A percentile compares a stretch with the other conserved stretches of the same genome.
Conservation (phyloP, 805 yeast species). For the Myxozyma sirexii region DNA sequence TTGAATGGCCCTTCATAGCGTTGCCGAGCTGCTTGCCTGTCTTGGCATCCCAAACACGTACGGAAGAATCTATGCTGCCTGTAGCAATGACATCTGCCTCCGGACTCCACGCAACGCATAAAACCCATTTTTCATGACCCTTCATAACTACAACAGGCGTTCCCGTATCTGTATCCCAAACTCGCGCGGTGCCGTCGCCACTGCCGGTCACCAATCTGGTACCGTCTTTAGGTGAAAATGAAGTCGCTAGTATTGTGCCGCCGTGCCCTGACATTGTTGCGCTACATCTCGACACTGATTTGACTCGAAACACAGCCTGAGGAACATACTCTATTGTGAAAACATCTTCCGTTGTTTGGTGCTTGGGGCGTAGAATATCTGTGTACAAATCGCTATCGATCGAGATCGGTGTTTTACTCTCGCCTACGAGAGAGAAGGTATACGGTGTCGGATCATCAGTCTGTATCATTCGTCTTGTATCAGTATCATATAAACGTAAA, state of each 20-base stretch:
- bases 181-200: slow-evolving; percentile 92
- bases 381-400: slow-evolving; percentile 75
- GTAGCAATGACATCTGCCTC: slow-evolving; percentile 90
- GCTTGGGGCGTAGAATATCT: slow-evolving; percentile 82
- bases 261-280: slow-evolving; percentile 97
- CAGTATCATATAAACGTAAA: not conserved
- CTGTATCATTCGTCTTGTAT: not conserved
- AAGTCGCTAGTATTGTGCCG: slow-evolving; percentile 85
- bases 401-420: slow-evolving; percentile 57
- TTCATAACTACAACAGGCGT: slow-evolving; percentile 79
- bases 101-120: slow-evolving; percentile 90
- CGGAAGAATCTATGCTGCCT: slow-evolving; percentile 90
- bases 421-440: slow-evolving; percentile 64
- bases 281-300: slow-evolving; percentile 84
- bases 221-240: slow-evolving; percentile 76
- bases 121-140: slow-evolving; percentile 93
- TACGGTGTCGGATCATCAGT: slow-evolving; percentile 87
- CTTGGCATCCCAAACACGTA: slow-evolving; percentile 82
- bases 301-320: slow-evolving; percentile 90
- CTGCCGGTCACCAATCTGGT: slow-evolving; percentile 81
- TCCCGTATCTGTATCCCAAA: slow-evolving; percentile 96
- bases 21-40: slow-evolving; percentile 75
- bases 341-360: slow-evolving; percentile 89
- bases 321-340: slow-evolving; percentile 91
- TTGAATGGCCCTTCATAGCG: slow-evolving; percentile 76